Base-by-base conservation (phyloP, 2,329 filamentous ascomycete species). In the Aspergillus niger region DNA sequence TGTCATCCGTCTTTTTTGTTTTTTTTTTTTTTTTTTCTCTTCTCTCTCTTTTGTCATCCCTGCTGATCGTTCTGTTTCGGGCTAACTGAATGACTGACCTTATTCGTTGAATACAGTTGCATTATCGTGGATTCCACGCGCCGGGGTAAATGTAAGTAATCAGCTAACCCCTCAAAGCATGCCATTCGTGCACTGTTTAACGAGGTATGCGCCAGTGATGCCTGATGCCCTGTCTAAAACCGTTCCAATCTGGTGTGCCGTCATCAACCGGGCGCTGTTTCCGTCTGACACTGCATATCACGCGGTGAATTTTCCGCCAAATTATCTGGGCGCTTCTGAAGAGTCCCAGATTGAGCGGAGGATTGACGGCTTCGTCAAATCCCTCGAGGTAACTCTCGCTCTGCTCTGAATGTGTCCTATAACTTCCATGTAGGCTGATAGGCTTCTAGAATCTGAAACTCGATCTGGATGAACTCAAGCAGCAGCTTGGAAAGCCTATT, bases 141-240 rank as follows among this genome's bases (percentile, higher is more conserved):
- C 58, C 84, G 94, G 55, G 95, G 95, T 8, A 98, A 98, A 80
- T 85, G 90, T 86, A 80, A 68, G 83, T 77, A 28, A 15, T 53
- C 43, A 22, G 26, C 2, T 41, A 50, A 8, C 20, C 60, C 15
- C 47, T 38, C 20, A 44, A 36, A 43, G 11, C 11, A 30, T 54
- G 28, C 22, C 22, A 26, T 11, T 49, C 57, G 56, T 66, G 54
- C 69, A 11, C 54, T 30, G 50, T 64, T 65, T 70, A 57, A 72
- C 63, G 49, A 62, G 59, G 59, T 36, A 59, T 50, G 28, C 49
- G 30, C 17, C 64, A 89, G 88, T 86, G 68, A 96, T 98, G 88
- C 94, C 95, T 0, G 95, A 99, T 78, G 93, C 95, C 15, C 83
- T 99, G 17, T 92, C 90, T 69, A 97, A 97, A 76, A 98, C 95